phyloP scores from a whole-genome alignment of 352 stramenopile genomes.

The Chloridella minuta region DNA sequence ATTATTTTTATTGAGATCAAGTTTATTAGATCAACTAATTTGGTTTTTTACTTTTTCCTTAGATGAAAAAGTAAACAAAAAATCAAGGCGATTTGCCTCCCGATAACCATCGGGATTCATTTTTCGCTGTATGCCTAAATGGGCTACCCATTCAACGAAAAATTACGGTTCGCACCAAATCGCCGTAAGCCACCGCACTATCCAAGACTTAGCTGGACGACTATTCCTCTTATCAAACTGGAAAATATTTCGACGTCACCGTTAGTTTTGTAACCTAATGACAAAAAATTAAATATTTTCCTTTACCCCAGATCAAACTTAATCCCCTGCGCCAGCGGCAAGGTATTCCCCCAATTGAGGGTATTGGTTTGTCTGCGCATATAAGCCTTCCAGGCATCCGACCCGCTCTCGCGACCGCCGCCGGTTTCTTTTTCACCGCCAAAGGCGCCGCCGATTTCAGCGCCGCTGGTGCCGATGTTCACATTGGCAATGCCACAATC shows the following conservation, averaged over 20 bases:
- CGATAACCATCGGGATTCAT: no score
- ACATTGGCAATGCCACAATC: constrained; percentile 63
- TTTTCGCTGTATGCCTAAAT: background rate
- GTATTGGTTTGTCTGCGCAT: constrained; percentile 61
- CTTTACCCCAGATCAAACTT: constrained; percentile 29
- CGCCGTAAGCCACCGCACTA: background rate
- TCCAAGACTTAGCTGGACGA: background rate
- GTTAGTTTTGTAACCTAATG: no score
- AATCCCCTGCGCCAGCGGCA: constrained; percentile 56
- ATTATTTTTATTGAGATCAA: no score
- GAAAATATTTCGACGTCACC: no score
- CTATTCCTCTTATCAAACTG: no score
- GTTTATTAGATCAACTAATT: no score
- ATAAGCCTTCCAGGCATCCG: constrained; percentile 63
- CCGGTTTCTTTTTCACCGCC: constrained; percentile 59
- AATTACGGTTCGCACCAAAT: background rate
- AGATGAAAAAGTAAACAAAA: background rate
- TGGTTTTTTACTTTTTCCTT: no score
- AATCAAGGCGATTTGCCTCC: background rate
- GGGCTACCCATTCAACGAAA: background rate
- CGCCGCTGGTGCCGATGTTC: constrained; percentile 52
- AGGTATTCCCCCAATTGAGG: constrained; percentile 56
- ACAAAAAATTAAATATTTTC: no score
- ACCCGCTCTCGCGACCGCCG: constrained; percentile 47
- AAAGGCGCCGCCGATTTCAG: constrained; percentile 58